Base-by-base conservation (phyloP, 163 green algal species). In the Prototheca cutis region DNA sequence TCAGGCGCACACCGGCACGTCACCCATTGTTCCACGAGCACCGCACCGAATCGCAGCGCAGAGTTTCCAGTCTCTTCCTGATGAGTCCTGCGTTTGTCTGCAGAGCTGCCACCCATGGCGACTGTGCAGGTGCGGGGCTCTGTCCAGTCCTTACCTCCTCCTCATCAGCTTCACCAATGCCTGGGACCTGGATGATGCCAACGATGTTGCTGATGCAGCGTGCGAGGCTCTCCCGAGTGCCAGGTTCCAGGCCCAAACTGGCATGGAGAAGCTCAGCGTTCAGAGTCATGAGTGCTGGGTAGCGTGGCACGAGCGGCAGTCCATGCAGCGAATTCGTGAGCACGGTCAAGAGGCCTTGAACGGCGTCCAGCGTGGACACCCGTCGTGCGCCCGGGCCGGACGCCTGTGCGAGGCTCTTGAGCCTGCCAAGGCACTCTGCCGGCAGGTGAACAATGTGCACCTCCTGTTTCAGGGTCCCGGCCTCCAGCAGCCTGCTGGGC, bases 181-280 rank as follows among this genome's bases (percentile, higher is more conserved):
- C 36, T 15, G 36, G 36, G 13, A 40, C 32, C 24, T 58, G 52
- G 18, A 58, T 18, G 33, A 58, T 40, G 13, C 18, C 15, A 21
- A 58, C 18, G 15, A 21, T 58, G 18, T 45, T 58, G 13, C 29
- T 15, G 13, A 56, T 40, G 29, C 13, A 13, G 13, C 28, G 28
- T 40, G 10, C 15, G 18, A 58, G 32, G 18, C 39, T 6, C 6
- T 58, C 6, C 6, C 18, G 13, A 17, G 25, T 6, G 18, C 33
- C 18, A 3, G 33, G 32, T 15, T 10, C 36, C 36, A 45, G 36
- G 13, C 36, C 36, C 36, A 45, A 15, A 45, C 36, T 10, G 36
- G 36, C 36, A 21, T 40, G 32, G 18, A 58, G 18, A 21, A 48
- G 33, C 32, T 64, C 58, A n/a, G 40, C 27, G 30, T 64, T 64